Evolutionary conservation across 1,284 basidiomycete genomes (phyloP), one percentile per base, ranked within the genome.

Genomic region (Ustilago vetiveriae): DNA sequence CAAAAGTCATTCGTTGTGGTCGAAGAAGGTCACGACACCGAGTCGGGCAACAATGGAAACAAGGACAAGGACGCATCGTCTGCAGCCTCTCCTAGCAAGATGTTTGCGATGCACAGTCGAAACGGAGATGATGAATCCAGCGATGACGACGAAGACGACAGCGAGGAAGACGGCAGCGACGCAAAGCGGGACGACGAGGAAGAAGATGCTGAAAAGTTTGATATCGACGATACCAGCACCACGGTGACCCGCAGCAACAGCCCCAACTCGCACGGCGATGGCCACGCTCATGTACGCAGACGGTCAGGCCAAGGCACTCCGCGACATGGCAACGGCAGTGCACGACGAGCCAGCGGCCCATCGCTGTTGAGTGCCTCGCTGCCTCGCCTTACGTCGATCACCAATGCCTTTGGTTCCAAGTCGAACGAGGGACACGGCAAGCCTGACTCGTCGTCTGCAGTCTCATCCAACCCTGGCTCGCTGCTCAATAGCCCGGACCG

Each of bases 1-100:
- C 80, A 81, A 44, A 81, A 80, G 65, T 73, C 68, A 10, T 82
- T 76, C 50, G 77, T 77, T 21, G 71, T 79, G 10, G 54, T 79
- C 4, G 94, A 98, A 82, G 89, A 96, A 19, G 93, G 97, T 83
- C 88, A 93, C 39, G 74, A 72, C 6, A 42, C 23, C 11, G 67
- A 65, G 16, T 56, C 68, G 10, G 37, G 35, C 42, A 54, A 29
- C 26, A 30, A 38, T 23, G 49, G 57, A 29, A 43, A 56, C 17
- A 58, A 62, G 45, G 52, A 43, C 36, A 58, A 59, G 41, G 42
- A 47, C n/a, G 10, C 47, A 17, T 39, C 50, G 14, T 53, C 62
- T 6, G 17, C 46, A 6, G 46, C 46, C 26, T 55, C 66, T 21
- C 33, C 56, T 1, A 55, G 35, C 52, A 49, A 57, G 39, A 62